These are phyloP conservation scores for Curvularia lunata DNA, from an alignment of 2,329 filamentous ascomycete species.

Conservation along the genomic window DNA sequence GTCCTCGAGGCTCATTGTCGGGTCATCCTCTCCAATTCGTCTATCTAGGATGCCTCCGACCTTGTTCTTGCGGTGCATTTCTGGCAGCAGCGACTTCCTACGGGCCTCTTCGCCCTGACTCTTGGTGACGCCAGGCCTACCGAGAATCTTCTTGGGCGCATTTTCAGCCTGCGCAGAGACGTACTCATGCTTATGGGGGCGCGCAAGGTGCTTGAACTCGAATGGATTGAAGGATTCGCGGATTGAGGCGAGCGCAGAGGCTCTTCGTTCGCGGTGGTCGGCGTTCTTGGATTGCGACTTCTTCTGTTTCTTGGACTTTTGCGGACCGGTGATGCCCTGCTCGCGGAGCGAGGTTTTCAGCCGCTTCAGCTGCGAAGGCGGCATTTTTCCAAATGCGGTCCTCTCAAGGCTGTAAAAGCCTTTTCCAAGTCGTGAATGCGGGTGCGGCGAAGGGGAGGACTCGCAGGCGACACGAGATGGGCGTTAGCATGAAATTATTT, in stretches of 20 bases:
- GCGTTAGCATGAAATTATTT: conserved; percentile 24
- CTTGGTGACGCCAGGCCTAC: conserved; percentile 82
- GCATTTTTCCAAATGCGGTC: conserved; percentile 63
- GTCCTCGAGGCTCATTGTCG: conserved; percentile 90
- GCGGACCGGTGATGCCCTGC: conserved; percentile 86
- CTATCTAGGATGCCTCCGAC: conserved; percentile 91
- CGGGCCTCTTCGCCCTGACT: conserved; percentile 87
- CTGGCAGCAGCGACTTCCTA: conserved; percentile 81
- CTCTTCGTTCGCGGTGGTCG: conserved; percentile 77
- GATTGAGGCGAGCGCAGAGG: conserved; percentile 81
- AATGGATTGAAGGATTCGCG: conserved; percentile 98
- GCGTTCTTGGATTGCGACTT: conserved; percentile 71
- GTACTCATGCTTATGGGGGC: conserved; percentile 83
- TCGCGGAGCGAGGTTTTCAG: conserved; percentile 89
- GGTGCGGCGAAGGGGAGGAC: neutral
- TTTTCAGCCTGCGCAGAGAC: conserved; percentile 66
- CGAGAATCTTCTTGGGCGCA: conserved; percentile 64
- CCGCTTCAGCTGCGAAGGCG: conserved; percentile 94
- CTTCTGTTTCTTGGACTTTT: conserved; percentile 93
- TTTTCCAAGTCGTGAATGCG: neutral
- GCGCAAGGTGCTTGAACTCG: conserved; percentile 81
- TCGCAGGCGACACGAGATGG: conserved; percentile 13
- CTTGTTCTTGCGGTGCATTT: conserved; percentile 88
- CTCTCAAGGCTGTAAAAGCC: neutral
- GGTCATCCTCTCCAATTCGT: conserved; percentile 94